A percentile compares a stretch with the other conserved stretches of the same genome.
Evolutionary conservation across 768 basidiomycete species (phyloP).

Genomic region (Russula compacta): DNA sequence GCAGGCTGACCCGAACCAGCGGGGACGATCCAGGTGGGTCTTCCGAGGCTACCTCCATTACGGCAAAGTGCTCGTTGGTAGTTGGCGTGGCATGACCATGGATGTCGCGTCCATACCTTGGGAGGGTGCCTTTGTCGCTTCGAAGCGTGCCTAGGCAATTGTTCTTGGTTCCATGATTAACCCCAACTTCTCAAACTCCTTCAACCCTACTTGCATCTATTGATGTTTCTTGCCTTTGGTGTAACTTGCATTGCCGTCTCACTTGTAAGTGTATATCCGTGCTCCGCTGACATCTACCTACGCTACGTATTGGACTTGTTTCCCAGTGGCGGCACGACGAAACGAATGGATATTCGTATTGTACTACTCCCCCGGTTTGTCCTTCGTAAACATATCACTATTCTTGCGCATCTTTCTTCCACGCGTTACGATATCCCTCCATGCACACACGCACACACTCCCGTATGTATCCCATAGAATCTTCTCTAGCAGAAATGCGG

Average conservation of each 20-base stretch:
- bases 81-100: conserved; percentile 48
- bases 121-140: conserved; percentile 60
- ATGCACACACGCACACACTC: not conserved
- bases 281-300: not conserved
- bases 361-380: not conserved
- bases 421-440: conserved; percentile 6
- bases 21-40: conserved; percentile 29
- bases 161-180: not conserved
- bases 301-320: not conserved
- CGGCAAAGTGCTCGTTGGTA: conserved; percentile 57
- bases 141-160: conserved; percentile 29
- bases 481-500: not conserved
- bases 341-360: conserved; percentile 9
- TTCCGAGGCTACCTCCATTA: conserved; percentile 68
- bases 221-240: conserved; percentile 1
- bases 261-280: conserved; percentile 13
- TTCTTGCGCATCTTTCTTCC: conserved; percentile 5
- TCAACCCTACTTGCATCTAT: not conserved
- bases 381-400: conserved; percentile 2
- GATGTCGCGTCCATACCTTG: conserved; percentile 41
- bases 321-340: not conserved
- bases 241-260: not conserved
- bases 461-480: conserved; percentile 15
- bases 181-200: not conserved
- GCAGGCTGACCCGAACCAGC: conserved; percentile 8